Base-by-base conservation (phyloP, 129 eudicot genomes). In the Artemisia annua region DNA sequence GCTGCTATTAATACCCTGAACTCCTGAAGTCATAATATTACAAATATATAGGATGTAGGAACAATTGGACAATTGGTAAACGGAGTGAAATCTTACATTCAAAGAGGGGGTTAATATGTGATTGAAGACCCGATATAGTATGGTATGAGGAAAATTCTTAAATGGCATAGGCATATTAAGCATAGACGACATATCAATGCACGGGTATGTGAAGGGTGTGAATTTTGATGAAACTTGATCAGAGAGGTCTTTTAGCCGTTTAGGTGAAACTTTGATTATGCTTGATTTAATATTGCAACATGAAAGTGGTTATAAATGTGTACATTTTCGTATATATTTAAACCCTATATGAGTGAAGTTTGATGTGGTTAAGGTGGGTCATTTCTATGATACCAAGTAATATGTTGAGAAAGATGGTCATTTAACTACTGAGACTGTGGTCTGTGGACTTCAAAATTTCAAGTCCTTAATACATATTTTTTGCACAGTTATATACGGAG, bases 271-370 rank as follows among this genome's bases (percentile, higher is more conserved):
- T 15, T 11, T 28, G 26, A n/a, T 69, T 18, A 18, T 13, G 30
- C 17, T 30, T 43, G 15, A 39, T 32, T 17, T 16, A 54, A 54
- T n/a, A 66, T 0, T 11, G 14, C 18, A 30, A 46, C 59, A 52
- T n/a, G 50, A 69, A 69, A 68, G 46, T 63, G 71, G 26, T 64
- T 70, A 63, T 63, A 63, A 50, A 70, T 53, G 61, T 35, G 2
- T 35, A 30, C 12, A 19, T 16, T 10, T 58, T 22, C 14, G 12
- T 58, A 58, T 12, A 19, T 2, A n/a, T 67, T 20, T 17, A 44
- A 65, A 65, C 49, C 26, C 32, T 56, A 24, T 19, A 58, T 71
- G 54, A 22, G 20, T 71, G 52, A 35, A 57, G 53, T 57, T 20
- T 59, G 77, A 48, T 20, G 69, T 11, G 35, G 77, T 19, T 57